Conservation (phyloP, 2,329 filamentous ascomycete genomes). For the Stemphylium lycopersici region DNA sequence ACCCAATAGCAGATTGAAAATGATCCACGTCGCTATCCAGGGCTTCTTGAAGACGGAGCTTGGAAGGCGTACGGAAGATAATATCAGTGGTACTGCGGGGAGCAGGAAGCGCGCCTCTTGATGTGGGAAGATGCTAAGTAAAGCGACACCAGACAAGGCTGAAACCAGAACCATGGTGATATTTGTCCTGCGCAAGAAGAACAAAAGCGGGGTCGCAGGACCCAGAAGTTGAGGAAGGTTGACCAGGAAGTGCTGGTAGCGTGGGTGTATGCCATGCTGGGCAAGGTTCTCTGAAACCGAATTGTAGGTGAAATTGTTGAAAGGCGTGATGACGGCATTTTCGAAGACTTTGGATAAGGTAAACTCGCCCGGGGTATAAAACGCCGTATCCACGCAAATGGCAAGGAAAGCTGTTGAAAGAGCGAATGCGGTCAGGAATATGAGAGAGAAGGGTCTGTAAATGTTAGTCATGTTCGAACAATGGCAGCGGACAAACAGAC, state of each 20-base stretch:
- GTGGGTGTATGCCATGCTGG: constrained; percentile 60
- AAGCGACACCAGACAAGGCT: constrained; percentile 72
- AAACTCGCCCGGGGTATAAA: constrained; percentile 70
- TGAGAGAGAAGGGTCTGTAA: constrained; percentile 62
- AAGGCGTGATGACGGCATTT: constrained; percentile 58
- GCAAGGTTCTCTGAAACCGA: constrained; percentile 56
- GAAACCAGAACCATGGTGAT: constrained; percentile 69
- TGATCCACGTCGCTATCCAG: constrained; percentile 67
- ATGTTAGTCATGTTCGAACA: constrained; percentile 8
- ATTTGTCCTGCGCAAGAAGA: constrained; percentile 56
- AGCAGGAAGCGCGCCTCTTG: constrained; percentile 81
- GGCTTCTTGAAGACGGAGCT: constrained; percentile 55
- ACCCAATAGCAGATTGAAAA: constrained; percentile 72
- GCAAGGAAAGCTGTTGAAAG: constrained; percentile 73
- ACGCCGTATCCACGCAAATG: constrained; percentile 82
- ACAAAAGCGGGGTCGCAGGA: constrained; percentile 56
- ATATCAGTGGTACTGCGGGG: constrained; percentile 75
- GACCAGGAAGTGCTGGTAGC: constrained; percentile 58
- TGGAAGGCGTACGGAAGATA: constrained; percentile 74
- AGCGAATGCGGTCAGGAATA: constrained; percentile 69
- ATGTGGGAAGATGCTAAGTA: constrained; percentile 77
- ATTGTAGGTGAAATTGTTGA: constrained; percentile 62
- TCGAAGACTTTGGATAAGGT: constrained; percentile 68
- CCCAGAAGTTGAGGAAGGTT: constrained; percentile 62
- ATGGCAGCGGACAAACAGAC: constrained; percentile 56